Percentiles rank a stretch among this genome's conserved stretches.
Evolutionary conservation across 2,329 filamentous ascomycete genomes (phyloP).

Genomic region (Aspergillus udagawae): DNA sequence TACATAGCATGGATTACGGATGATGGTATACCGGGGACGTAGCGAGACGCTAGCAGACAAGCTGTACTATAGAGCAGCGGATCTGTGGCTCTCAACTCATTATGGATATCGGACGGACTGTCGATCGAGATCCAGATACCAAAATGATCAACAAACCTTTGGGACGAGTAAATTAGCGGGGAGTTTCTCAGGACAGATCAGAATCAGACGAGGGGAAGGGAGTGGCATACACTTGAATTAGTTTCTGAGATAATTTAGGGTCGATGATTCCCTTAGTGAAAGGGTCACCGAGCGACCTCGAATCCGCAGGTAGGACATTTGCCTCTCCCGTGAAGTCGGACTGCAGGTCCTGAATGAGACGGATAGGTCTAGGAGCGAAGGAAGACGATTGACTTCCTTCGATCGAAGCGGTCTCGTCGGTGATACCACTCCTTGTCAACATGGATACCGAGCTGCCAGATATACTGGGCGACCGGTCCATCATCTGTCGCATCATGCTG

Average conservation of each 20-base stretch:
- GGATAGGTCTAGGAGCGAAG: conserved; percentile 27
- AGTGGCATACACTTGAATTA: conserved; percentile 27
- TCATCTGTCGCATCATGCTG: conserved; percentile 29
- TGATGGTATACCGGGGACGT: conserved; percentile 28
- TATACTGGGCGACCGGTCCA: conserved; percentile 21
- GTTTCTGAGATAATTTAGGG: conserved; percentile 27
- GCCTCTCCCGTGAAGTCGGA: conserved; percentile 28
- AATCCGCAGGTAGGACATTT: conserved; percentile 19
- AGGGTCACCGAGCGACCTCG: conserved; percentile 21
- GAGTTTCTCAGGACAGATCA: conserved; percentile 2
- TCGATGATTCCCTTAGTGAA: conserved; percentile 28
- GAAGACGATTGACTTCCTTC: conserved; percentile 19
- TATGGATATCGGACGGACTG: conserved; percentile 25
- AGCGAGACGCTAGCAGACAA: conserved; percentile 30
- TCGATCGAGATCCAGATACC: conserved; percentile 30
- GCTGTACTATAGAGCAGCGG: conserved; percentile 32
- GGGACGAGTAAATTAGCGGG: background rate
- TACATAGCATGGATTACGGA: conserved; percentile 26
- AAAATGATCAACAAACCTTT: conserved; percentile 30
- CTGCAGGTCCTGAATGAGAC: conserved; percentile 30
- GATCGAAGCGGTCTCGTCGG: conserved; percentile 20
- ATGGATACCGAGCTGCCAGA: conserved; percentile 16
- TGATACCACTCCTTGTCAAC: conserved; percentile 16
- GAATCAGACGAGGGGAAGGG: background rate
- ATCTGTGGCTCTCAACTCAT: conserved; percentile 18